Base-by-base conservation (phyloP, 2,329 filamentous ascomycete genomes). In the Talaromyces sp. region DNA sequence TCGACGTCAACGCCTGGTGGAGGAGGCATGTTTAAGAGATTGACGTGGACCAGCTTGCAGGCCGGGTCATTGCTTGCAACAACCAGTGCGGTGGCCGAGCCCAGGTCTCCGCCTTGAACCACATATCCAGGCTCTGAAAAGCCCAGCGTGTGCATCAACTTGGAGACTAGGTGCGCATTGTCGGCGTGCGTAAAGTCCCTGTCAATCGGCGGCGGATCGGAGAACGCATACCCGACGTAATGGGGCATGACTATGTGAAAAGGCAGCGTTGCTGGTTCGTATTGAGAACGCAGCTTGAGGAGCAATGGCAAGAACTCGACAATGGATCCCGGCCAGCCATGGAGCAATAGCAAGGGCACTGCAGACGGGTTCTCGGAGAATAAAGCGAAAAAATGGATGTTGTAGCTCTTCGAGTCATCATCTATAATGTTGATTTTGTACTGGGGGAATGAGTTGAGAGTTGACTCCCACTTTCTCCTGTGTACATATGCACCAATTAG, bases 401-500 rank as follows among this genome's bases (percentile, higher is more conserved):
- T 8, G 32, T 55, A 55, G 8, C 9, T 14, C 10, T 26, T 41
- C 53, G 53, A 38, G 17, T 55, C 53, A 32, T 55, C 32, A 41
- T 55, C 53, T 11, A 32, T 5, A 26, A 55, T 41, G 8, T 31
- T 26, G 19, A 55, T 55, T 26, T 55, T 55, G 32, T 55, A 55
- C 53, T 55, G 53, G 7, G 53, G 53, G 24, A 55, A 55, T 19
- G 53, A 55, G 53, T 38, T 55, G 31, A 55, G 53, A 24, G 32
- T 26, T 17, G 53, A 55, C 27, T 55, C 53, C 53, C 53, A 55
- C 53, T 55, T 55, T 43, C 32, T 24, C 53, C 53, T 55, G n/a
- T 41, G 38, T 35, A 21, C 21, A 27, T 35, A 35, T 35, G 13
- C 32, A 35, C 4, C 32, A 13, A 21, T 54, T 54, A 32, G 27